These are phyloP conservation scores for Beauveria medogensis DNA, from an alignment of 2,329 filamentous ascomycete genomes.

Conservation along the genomic window DNA sequence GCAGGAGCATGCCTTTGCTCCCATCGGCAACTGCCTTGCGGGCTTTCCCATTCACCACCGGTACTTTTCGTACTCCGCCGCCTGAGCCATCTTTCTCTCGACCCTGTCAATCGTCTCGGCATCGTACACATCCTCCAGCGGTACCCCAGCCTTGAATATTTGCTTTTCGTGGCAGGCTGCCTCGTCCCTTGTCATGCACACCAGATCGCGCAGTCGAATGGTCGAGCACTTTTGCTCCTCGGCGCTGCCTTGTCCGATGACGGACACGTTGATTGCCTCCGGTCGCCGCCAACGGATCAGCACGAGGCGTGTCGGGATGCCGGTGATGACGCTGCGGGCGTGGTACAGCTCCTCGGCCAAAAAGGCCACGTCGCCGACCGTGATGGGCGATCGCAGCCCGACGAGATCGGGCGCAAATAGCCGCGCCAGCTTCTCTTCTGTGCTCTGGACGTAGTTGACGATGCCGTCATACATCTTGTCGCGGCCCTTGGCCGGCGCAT, in stretches of 20 bases:
- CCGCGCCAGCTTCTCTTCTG: conserved; percentile 67
- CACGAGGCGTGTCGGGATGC: conserved; percentile 68
- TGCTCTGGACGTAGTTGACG: conserved; percentile 63
- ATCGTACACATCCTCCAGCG: conserved; percentile 67
- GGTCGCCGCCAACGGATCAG: conserved; percentile 76
- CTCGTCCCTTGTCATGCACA: conserved; percentile 92
- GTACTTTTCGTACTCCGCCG: conserved; percentile 50
- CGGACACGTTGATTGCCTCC: conserved; percentile 44
- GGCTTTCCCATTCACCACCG: conserved; percentile 21
- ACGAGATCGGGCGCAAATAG: conserved; percentile 29
- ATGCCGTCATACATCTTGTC: conserved; percentile 92
- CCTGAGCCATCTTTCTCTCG: conserved; percentile 58
- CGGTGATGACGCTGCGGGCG: conserved; percentile 75
- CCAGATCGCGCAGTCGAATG: conserved; percentile 61
- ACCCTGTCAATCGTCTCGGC: conserved; percentile 58
- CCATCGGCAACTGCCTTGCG: neutral
- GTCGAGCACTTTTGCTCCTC: conserved; percentile 72
- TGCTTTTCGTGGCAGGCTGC: conserved; percentile 70
- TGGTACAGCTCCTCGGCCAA: conserved; percentile 82
- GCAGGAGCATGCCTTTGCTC: neutral
- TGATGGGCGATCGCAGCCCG: conserved; percentile 74
- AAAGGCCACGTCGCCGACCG: conserved; percentile 74
- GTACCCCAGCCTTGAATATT: conserved; percentile 62
- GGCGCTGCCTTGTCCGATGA: conserved; percentile 54
- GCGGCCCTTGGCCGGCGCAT: conserved; percentile 68